Evolutionary conservation across 2,329 filamentous ascomycete species (phyloP).

Genomic region (Neonectria faginata): DNA sequence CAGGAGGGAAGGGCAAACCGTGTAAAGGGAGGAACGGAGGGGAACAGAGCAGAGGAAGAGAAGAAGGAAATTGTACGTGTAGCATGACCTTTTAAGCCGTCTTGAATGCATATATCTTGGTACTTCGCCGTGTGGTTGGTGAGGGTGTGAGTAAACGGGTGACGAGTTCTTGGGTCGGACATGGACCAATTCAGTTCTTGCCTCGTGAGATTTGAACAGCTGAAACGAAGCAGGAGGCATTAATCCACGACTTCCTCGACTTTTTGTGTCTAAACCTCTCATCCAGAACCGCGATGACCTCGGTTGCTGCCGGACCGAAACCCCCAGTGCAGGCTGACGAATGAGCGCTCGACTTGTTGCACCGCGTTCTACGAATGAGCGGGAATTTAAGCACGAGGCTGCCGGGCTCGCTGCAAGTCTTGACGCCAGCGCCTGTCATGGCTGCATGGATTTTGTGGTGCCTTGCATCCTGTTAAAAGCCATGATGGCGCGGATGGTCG

Average conservation of each 20-base stretch:
- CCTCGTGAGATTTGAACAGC: background rate
- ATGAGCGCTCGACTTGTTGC: background rate
- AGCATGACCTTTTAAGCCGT: conserved; percentile 43
- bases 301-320: conserved; percentile 18
- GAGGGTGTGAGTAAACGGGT: too few species aligned
- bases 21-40: conserved; percentile 18
- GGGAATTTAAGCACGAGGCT: background rate
- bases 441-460: conserved; percentile 8
- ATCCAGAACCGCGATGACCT: conserved; percentile 11
- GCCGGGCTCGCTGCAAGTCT: background rate
- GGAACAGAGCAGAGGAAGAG: conserved; percentile 10
- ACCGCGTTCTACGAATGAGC: background rate
- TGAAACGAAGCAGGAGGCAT: background rate
- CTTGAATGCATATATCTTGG: conserved; percentile 40
- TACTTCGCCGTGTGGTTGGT: background rate
- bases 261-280: background rate
- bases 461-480: conserved; percentile 4
- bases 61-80: conserved; percentile 43
- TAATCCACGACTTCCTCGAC: background rate
- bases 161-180: background rate
- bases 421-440: background rate
- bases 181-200: background rate
- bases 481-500: conserved; percentile 1
- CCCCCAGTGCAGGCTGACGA: background rate
- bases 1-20: conserved; percentile 19